Conservation (phyloP, 148 eudicot genomes). For the Diospyros kaki region DNA sequence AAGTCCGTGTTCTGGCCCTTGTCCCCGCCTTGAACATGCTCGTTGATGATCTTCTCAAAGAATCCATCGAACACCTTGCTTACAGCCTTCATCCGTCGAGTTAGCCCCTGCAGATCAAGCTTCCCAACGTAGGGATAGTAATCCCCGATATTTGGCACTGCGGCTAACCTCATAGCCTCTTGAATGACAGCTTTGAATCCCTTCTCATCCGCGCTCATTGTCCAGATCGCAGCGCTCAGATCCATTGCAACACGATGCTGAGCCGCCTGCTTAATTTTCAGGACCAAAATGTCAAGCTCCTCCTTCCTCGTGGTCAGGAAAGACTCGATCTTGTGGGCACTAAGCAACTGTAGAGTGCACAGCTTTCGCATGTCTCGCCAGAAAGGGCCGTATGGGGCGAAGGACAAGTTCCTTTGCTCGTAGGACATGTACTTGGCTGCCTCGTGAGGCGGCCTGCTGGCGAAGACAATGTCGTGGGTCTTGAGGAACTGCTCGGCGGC, state of each 20-base stretch:
- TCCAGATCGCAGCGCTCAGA: slow-evolving; percentile 20
- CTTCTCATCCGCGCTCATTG: slow-evolving; percentile 20
- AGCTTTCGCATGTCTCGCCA: slow-evolving; percentile 38
- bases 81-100: slow-evolving; percentile 25
- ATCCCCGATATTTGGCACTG: slow-evolving; percentile 29
- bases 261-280: slow-evolving; percentile 6
- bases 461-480: slow-evolving; percentile 26
- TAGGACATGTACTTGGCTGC: slow-evolving; percentile 22
- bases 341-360: slow-evolving; percentile 31
- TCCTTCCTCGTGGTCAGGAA: slow-evolving; percentile 31
- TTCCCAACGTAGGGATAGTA: slow-evolving; percentile 29
- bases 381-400: slow-evolving; percentile 25
- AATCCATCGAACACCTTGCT: slow-evolving; percentile 29
- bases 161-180: slow-evolving; percentile 22
- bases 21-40: slow-evolving; percentile 18
- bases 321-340: slow-evolving; percentile 20
- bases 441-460: slow-evolving; percentile 29
- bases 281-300: slow-evolving; percentile 18
- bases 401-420: slow-evolving; percentile 28
- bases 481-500: slow-evolving; percentile 33
- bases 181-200: slow-evolving; percentile 23
- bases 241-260: slow-evolving; percentile 11
- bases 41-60: slow-evolving; percentile 33
- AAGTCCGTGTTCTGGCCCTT: slow-evolving; percentile 13
- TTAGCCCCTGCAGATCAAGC: slow-evolving; percentile 33